Evolutionary conservation across 495 filamentous ascomycete genomes (phyloP).

Genomic region (Penicillium subrubescens): DNA sequence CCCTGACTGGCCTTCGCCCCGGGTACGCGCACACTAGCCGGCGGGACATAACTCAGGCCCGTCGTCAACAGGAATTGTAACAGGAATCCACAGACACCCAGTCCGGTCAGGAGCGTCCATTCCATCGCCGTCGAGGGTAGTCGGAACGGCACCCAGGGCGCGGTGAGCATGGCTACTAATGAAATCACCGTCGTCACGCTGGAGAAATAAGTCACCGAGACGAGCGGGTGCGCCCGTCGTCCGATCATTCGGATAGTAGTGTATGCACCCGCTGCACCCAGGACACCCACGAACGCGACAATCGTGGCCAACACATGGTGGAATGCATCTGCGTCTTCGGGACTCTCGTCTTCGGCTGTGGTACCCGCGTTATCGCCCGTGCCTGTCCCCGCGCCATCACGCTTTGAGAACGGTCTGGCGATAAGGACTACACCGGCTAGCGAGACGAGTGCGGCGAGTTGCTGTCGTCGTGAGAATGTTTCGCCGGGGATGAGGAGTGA

Average conservation of each 20-base stretch:
- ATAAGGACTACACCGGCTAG: conserved; percentile 84
- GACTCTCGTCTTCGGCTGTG: conserved; percentile 21
- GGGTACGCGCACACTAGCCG: conserved; percentile 18
- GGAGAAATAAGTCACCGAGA: conserved; percentile 87
- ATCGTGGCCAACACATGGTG: conserved; percentile 75
- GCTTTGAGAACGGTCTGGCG: conserved; percentile 63
- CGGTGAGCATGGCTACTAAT: conserved; percentile 55
- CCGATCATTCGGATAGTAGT: conserved; percentile 86
- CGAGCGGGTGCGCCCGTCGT: conserved; percentile 76
- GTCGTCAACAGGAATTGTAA: conserved; percentile 89
- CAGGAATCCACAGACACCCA: conserved; percentile 77
- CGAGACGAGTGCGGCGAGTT: conserved; percentile 74
- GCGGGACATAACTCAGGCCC: conserved; percentile 68
- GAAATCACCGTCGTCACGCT: conserved; percentile 69
- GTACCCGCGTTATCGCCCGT: neutral
- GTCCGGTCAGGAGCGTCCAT: conserved; percentile 68
- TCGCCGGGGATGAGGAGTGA: conserved; percentile 71
- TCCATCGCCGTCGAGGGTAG: conserved; percentile 63
- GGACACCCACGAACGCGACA: conserved; percentile 75
- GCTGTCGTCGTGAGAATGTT: conserved; percentile 77
- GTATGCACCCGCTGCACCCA: conserved; percentile 76
- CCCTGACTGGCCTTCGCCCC: conserved; percentile 39
- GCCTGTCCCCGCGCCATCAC: neutral
- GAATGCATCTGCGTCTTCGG: conserved; percentile 40
- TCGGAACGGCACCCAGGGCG: conserved; percentile 62